These are phyloP conservation scores for Entophlyctis luteolus DNA, from an alignment of 192 early-diverging fungal genomes.

Conservation along the genomic window DNA sequence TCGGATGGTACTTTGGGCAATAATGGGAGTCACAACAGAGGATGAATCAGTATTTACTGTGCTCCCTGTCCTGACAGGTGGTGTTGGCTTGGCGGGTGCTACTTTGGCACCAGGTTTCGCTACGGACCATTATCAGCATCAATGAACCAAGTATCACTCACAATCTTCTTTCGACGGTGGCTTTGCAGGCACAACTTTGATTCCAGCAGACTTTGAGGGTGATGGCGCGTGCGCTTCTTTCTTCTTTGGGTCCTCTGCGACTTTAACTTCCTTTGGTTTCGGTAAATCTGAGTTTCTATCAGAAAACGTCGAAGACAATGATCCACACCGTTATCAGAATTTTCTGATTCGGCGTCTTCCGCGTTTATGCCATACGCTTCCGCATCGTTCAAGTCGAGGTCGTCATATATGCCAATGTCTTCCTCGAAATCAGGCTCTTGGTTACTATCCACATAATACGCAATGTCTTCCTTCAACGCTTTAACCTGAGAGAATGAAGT, in stretches of 20 bases:
- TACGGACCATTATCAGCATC: background rate
- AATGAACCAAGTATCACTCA: no score
- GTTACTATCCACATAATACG: constrained; percentile 89
- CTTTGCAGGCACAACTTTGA: constrained; percentile 24
- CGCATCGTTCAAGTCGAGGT: constrained; percentile 85
- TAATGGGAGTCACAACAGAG: constrained; percentile 17
- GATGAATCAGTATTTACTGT: background rate
- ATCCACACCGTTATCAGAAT: constrained; percentile 23
- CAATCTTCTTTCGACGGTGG: constrained; percentile 40
- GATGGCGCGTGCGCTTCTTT: constrained; percentile 9
- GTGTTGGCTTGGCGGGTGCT: background rate
- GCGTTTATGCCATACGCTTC: constrained; percentile 75
- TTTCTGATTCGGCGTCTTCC: constrained; percentile 60
- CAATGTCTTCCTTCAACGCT: constrained; percentile 81
- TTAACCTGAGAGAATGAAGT: constrained; percentile 48
- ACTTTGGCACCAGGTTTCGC: background rate
- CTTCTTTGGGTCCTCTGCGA: constrained; percentile 23
- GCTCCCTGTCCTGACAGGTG: background rate
- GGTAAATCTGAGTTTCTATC: background rate
- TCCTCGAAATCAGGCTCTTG: constrained; percentile 91
- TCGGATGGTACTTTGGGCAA: constrained; percentile 17
- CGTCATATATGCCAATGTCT: constrained; percentile 90
- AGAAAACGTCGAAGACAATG: background rate
- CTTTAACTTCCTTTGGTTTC: constrained; percentile 2
- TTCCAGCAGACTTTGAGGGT: background rate